A percentile compares a stretch with the other conserved stretches of the same genome.
phyloP scores from a whole-genome alignment of 1,139 yeast species.

The Zhuliangozyma parablackwelliae region DNA sequence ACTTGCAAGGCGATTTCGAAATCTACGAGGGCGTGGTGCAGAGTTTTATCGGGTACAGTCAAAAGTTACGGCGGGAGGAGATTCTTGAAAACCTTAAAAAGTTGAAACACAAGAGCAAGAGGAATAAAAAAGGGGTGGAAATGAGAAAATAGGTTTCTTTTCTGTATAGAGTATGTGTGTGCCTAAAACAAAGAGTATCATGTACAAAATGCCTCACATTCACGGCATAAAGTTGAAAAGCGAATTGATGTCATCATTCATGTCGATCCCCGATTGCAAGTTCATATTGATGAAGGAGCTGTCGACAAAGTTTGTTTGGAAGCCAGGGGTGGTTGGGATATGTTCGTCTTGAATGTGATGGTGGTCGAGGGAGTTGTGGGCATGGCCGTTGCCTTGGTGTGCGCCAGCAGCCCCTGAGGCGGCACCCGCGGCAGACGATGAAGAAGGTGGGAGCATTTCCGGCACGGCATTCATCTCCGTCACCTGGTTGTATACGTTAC shows the following conservation, averaged over 20 bases:
- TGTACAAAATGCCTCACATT: not conserved
- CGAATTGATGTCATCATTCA: slow-evolving; percentile 32
- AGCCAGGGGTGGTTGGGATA: slow-evolving; percentile 27
- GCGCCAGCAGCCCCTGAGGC: not conserved
- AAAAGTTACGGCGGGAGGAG: slow-evolving; percentile 49
- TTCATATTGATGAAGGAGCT: slow-evolving; percentile 44
- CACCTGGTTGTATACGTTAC: slow-evolving; percentile 12
- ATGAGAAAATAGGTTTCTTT: slow-evolving; percentile 2
- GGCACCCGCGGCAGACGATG: slow-evolving; percentile 1
- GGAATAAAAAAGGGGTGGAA: slow-evolving; percentile 13
- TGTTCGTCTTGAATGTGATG: slow-evolving; percentile 6
- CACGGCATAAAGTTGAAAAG: slow-evolving; percentile 24
- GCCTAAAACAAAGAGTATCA: not conserved
- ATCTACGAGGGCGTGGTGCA: slow-evolving; percentile 70
- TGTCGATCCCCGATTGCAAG: slow-evolving; percentile 37
- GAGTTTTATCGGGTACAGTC: slow-evolving; percentile 67
- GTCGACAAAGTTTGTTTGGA: slow-evolving; percentile 42
- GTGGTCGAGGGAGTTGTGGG: not conserved
- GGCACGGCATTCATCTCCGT: not conserved
- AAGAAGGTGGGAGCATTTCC: not conserved
- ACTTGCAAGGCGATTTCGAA: slow-evolving; percentile 49
- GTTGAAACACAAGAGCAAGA: slow-evolving; percentile 16
- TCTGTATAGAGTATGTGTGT: not conserved
- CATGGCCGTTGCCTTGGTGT: not conserved
- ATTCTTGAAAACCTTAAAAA: slow-evolving; percentile 35